Evolutionary conservation across 192 early-diverging fungal species (phyloP), one percentile per base, ranked within the genome.

Genomic region (Lobosporangium transversale): DNA sequence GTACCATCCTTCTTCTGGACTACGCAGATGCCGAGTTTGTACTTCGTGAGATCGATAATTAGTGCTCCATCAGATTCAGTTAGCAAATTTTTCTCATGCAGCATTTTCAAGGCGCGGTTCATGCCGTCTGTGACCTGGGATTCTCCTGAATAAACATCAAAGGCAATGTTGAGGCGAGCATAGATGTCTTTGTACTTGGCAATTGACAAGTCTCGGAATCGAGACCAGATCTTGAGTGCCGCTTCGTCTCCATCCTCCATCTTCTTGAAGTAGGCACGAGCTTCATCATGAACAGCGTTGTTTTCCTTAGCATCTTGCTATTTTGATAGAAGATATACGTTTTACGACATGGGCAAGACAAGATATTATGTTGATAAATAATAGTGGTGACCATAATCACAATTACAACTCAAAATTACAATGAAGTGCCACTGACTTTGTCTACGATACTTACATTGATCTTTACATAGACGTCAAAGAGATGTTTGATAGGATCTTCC

Each of bases 121-220:
- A 94, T 92, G 55, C 88, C 88, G 12, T 89, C 79, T 52, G 85
- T 86, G 56, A 95, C 94, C 82, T 96, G 92, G 10, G 95, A 96
- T 83, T 98, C 97, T 51, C 97, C 96, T 47, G 94, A 97, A 79
- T 94, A 97, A 43, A 97, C 84, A 80, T 97, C 96, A 69, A 97
- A 97, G n/a, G 88, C 56, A 66, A 97, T 89, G 71, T 94, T 93
- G 61, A 98, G 86, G 62, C 96, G 94, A 20, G 85, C 87, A 66
- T 98, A 98, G 7, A 89, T 95, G 10, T 94, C 89, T 78, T 92
- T 89, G 88, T 97, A 98, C 80, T 95, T 95, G 79, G 82, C 89
- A 70, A 97, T 97, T 53, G 90, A 92, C 58, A 97, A 74, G 53
- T 95, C 89, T 59, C 94, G 86, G 90, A 98, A 97, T 58, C 87